These are phyloP conservation scores for Psilocybe subaeruginosa DNA, from an alignment of 768 basidiomycete species.

Conservation along the genomic window DNA sequence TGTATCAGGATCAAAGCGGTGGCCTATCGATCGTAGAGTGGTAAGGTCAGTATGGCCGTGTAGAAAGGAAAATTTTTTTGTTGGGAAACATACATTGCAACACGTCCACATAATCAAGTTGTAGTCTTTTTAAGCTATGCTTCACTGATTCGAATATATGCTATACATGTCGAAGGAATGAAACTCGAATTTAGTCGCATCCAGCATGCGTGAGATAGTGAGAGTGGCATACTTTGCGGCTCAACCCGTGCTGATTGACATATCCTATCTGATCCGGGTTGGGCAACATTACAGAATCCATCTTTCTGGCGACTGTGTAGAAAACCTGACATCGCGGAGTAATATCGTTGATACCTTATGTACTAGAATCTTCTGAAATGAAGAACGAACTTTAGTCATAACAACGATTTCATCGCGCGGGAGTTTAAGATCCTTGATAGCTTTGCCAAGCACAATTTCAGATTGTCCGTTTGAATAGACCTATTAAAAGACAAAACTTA, in stretches of 20 bases:
- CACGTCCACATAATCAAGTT: constrained; percentile 78
- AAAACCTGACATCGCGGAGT: constrained; percentile 36
- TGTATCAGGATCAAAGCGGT: constrained; percentile 59
- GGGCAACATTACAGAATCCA: constrained; percentile 15
- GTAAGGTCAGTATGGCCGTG: no score
- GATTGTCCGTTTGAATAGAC: constrained; percentile 68
- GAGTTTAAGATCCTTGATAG: constrained; percentile 64
- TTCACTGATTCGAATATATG: constrained; percentile 76
- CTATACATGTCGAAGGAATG: constrained; percentile 32
- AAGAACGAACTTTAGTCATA: constrained; percentile 62
- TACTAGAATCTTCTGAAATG: not conserved
- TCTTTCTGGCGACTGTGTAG: constrained; percentile 30
- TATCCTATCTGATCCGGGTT: constrained; percentile 47
- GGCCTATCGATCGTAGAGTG: constrained; percentile 32
- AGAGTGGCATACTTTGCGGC: constrained; percentile 29
- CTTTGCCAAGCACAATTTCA: constrained; percentile 72
- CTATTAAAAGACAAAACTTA: constrained; percentile 29
- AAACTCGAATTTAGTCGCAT: not conserved
- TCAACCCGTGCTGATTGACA: constrained; percentile 54
- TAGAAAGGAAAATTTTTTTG: not conserved
- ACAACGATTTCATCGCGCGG: constrained; percentile 81
- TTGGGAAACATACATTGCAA: constrained; percentile 55
- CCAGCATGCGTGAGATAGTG: not conserved
- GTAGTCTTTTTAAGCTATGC: constrained; percentile 63
- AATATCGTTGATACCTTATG: not conserved